Evolutionary conservation across 176 grass and related monocot genomes (phyloP).

Genomic region (Tillandsia leiboldiana): DNA sequence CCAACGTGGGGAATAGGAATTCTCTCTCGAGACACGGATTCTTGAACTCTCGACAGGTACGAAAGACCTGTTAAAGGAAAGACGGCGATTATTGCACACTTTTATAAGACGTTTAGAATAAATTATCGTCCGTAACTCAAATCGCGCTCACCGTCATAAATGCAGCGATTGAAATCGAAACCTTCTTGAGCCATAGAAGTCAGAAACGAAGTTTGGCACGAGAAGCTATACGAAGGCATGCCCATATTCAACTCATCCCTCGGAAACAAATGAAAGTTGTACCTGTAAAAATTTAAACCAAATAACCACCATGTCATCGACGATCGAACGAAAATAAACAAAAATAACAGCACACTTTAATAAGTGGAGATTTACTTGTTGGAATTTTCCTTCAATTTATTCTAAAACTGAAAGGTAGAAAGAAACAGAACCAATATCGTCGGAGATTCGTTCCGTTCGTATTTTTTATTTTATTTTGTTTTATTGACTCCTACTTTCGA

Average conservation of each 20-base stretch:
- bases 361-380: not conserved
- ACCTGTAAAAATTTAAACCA: conserved; percentile 35
- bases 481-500: no score
- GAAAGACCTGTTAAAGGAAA: conserved; percentile 61
- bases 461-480: no score
- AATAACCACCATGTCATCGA: conserved; percentile 14
- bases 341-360: not conserved
- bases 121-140: not conserved
- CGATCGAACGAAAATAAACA: not conserved
- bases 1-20: conserved; percentile 21
- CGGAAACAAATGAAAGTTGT: conserved; percentile 96
- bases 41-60: conserved; percentile 92
- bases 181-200: conserved; percentile 70
- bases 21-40: conserved; percentile 61
- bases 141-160: conserved; percentile 68
- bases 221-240: conserved; percentile 88
- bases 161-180: conserved; percentile 96
- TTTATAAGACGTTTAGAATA: not conserved
- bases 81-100: not conserved
- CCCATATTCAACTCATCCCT: conserved; percentile 60
- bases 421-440: no score
- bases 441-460: no score
- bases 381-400: no score
- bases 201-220: conserved; percentile 81
- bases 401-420: no score